Base-by-base conservation (phyloP, 1,284 basidiomycete species). In the Abortiporus biennis region DNA sequence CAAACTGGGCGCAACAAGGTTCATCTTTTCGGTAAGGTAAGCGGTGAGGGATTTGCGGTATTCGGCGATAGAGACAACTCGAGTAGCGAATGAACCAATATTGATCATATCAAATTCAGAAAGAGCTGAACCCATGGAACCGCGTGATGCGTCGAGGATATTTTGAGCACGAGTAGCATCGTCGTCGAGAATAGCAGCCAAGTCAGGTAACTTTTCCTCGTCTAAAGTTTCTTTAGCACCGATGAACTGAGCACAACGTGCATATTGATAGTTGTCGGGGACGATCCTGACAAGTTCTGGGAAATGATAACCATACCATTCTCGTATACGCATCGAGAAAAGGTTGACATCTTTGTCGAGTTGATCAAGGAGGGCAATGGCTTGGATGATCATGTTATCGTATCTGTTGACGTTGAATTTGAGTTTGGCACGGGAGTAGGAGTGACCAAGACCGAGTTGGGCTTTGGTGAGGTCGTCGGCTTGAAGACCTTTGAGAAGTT, bases 221-320 rank as follows among this genome's bases (percentile, higher is more conserved):
- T 68, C 65, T 16, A 90, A 61, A 0, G 70, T 66, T 51, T 92
- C 90, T 73, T 97, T 96, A 68, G 94, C 84, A 25, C 92, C 92
- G 54, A 99, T 92, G 60, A 93, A 85, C 54, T 87, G 81, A 9
- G 84, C 90, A 13, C 86, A 77, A 23, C 76, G 77, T n/a, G 94
- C 93, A 63, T 98, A 99, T 58, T 89, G 85, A 64, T 95, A 85
- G 64, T 96, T 96, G 67, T 99, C 96, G 46, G 93, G 81, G 1
- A 98, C 92, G 56, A 99, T 74, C 57, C 80, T 87, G 69, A 96
- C 81, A 51, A 99, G 86, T 69, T 99, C 96, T 39, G 95, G 95
- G 74, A 97, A 99, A 66, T 99, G 96, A 75, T 96, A 99, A n/a
- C 96, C 95, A 66, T 99, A 99, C 96, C 96, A 99, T 65, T 99